Base-by-base conservation (phyloP, 352 stramenopile genomes). In the Pythium brachiatum region DNA sequence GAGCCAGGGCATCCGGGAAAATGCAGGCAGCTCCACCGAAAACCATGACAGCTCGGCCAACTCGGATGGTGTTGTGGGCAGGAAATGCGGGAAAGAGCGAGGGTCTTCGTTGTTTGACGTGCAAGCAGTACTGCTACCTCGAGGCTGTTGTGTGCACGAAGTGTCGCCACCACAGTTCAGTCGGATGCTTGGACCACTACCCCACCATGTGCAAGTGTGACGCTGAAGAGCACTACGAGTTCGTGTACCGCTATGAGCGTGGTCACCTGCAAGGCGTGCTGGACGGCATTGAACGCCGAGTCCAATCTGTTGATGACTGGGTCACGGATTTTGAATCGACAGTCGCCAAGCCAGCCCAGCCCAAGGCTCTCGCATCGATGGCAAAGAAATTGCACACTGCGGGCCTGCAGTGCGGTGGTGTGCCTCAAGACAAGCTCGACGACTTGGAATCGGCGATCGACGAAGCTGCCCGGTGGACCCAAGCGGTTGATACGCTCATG, bases 71-170 rank as follows among this genome's bases (percentile, higher is more conserved):
- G 53, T 61, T 90, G 3, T 95, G 86, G 86, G 86, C 86, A 3
- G 86, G 86, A 21, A 83, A 81, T 38, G 88, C 84, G 1, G 86
- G 86, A 18, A 93, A 89, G 53, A 78, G 76, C 27, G 76, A 92
- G 54, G 86, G 84, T 7, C 61, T 95, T 16, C 86, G 85, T 16
- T 95, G 86, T 43, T 73, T 75, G 0, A 71, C 67, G 3, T 95
- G 86, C 68, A 90, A 92, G 25, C 86, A 95, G 60, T 95, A 95
- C 59, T 95, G 86, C 64, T 95, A 90, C 66, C 53, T 95, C 1
- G 80, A 92, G 57, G 86, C 86, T 13, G 86, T 95, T 0, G 84
- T 91, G 21, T 95, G 86, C 46, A 86, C 81, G 1, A 81, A 75
- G 38, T 95, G 86, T 25, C 80, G 82, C 2, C 75, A 83, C 32